Evolutionary conservation across 495 filamentous ascomycete genomes (phyloP).

Genomic region (Penicillium ucsense): DNA sequence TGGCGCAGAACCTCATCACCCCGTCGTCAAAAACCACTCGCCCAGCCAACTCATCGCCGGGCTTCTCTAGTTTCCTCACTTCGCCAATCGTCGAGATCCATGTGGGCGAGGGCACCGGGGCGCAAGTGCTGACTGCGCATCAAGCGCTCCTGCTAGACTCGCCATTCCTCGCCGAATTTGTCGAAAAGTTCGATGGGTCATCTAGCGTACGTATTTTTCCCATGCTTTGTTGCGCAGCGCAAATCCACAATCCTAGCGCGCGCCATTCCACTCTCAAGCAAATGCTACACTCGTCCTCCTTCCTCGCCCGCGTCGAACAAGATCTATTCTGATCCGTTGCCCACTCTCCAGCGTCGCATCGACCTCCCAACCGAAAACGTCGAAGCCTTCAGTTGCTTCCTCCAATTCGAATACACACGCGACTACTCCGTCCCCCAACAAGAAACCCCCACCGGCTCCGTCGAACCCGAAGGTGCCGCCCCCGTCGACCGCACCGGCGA

Average conservation of each 20-base stretch:
- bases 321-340: background rate
- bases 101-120: constrained; percentile 53
- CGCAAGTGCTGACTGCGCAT: constrained; percentile 64
- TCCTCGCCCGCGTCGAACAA: too few relatives aligned
- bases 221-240: too few relatives aligned
- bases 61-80: constrained; percentile 40
- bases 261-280: background rate
- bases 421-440: constrained; percentile 75
- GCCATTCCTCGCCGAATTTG: constrained; percentile 60
- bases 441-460: constrained; percentile 31
- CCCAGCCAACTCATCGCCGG: constrained; percentile 3
- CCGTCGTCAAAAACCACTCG: background rate
- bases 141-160: constrained; percentile 65
- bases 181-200: constrained; percentile 42
- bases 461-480: constrained; percentile 50
- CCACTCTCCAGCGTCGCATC: constrained; percentile 43
- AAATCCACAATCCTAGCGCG: background rate
- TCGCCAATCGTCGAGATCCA: constrained; percentile 71
- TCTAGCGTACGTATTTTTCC: constrained; percentile 14
- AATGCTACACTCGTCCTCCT: background rate
- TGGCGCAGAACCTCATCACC: background rate
- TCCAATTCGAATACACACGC: constrained; percentile 86
- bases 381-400: constrained; percentile 75
- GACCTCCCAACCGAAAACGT: constrained; percentile 61
- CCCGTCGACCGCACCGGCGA: constrained; percentile 54